Evolutionary conservation across 225 moss, liverwort and hornwort species (phyloP), one percentile per base, ranked within the genome.

Genomic region (Bryum argenteum): DNA sequence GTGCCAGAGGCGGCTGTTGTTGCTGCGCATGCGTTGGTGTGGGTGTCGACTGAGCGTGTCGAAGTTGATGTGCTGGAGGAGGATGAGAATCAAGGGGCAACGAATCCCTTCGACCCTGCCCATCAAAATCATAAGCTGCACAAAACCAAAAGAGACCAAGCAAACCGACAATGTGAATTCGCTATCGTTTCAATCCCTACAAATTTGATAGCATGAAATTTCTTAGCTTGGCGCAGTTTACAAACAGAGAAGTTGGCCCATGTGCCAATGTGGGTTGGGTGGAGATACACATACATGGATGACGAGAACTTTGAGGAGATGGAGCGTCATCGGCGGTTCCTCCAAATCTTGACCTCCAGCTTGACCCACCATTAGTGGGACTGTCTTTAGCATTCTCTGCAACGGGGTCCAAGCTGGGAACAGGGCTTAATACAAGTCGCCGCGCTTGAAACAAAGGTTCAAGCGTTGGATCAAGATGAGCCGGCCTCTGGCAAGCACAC

Each of bases 341-440:
- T 7, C 39, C 51, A 16, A 71, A 75, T 47, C 75, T 63, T 15
- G 72, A 73, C 22, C 66, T 63, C 66, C 70, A 33, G 60, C 80
- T 80, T 62, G 83, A 84, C 15, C 83, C 77, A 1, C 67, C 77
- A 13, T 74, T 52, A 54, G 77, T 74, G 2, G 63, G 78, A 17
- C 61, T 65, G 9, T 79, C 72, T 22, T 72, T 79, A 12, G 18
- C 19, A 20, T 47, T 59, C 14, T 67, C 38, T 10, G 45, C 23
- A 14, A 50, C 3, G 10, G 37, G 40, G 9, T 70, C 72, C 52
- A 72, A 11, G 52, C 73, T 65, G 16, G 64, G 23, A 67, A 61
- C 10, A 23, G 67, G 62, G 42, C 54, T 77, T 53, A 65, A 18
- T 26, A 1, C 48, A 23, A 16, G 61, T 38, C 17, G 75, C 61